Base-by-base conservation (phyloP, 352 stramenopile genomes). In the Hyaloperonospora brassicae region DNA sequence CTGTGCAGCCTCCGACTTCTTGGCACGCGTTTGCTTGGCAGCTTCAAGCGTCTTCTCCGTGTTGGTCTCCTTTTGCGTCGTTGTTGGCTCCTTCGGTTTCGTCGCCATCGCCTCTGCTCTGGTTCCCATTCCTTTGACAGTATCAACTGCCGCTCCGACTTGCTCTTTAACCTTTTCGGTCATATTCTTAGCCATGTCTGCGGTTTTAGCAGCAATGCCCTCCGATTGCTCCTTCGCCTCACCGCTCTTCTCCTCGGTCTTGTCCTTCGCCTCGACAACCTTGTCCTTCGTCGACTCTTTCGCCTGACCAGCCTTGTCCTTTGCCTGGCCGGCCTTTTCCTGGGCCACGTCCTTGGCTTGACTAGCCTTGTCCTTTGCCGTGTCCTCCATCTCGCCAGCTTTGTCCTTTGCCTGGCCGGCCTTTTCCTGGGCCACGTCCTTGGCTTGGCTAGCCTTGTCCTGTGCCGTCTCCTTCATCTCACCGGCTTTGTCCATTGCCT, bases 1-100 rank as follows among this genome's bases (percentile, higher is more conserved):
- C 40, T 71, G 56, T 0, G 58, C 50, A 9, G 57, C 58, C 27
- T 69, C 62, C 11, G 58, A 66, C 2, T 3, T 38, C 50, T 70
- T 66, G 5, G 50, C 44, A 5, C n/a, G 13, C 1, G 40, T 66
- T 25, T 62, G 52, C 40, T 66, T 66, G 0, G 17, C 22, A 17
- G 46, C 46, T 57, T 63, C 58, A 31, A 57, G n/a, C 8, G 2
- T 17, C 23, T 63, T 59, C 24, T 63, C 58, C 1, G 47, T 43
- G 8, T 42, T 54, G 0, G 51, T 60, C 40, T 68, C 24, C 0
- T 59, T 42, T 23, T 63, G 53, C 0, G 56, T 62, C 40, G 22
- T 24, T 34, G 43, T 52, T 27, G 61, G 52, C 43, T 68, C 61
- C 31, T 62, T 71, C 2, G 56, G 44, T 27, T 65, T 65, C 21